Conservation (phyloP, 1,284 basidiomycete genomes). For the Pseudozyma sp. region DNA sequence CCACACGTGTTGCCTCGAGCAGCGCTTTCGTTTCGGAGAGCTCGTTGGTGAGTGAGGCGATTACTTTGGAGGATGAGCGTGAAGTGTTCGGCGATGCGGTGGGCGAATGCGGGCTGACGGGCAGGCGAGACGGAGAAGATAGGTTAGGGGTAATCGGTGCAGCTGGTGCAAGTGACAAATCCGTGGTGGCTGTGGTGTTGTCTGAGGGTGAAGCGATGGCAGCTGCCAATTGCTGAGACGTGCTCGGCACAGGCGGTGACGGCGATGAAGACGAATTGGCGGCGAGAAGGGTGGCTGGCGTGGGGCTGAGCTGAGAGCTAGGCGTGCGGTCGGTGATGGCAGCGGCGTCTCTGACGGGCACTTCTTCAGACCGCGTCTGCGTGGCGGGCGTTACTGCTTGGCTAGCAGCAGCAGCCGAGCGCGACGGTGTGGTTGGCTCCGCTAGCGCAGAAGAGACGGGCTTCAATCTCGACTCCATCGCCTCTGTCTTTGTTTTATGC, state of each 20-base stretch:
- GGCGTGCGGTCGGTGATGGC: neutral
- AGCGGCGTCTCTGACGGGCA: neutral
- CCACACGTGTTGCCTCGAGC: conserved; percentile 82
- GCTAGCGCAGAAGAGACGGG: neutral
- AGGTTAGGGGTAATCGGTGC: conserved; percentile 1
- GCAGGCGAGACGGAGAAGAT: neutral
- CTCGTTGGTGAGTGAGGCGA: conserved; percentile 50
- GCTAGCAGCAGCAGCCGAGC: neutral
- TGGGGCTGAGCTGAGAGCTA: neutral
- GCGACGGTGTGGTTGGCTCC: conserved; percentile 8
- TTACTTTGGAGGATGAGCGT: conserved; percentile 38
- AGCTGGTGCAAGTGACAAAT: conserved; percentile 2
- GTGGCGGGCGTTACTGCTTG: conserved; percentile 1
- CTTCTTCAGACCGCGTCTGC: neutral
- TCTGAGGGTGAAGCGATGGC: conserved; percentile 19
- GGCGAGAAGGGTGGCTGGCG: neutral
- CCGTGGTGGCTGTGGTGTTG: neutral
- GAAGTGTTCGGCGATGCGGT: neutral
- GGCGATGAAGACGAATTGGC: neutral
- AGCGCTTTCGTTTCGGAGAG: conserved; percentile 59
- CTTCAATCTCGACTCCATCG: neutral
- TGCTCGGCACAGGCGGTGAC: neutral
- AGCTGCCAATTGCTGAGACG: conserved; percentile 9
- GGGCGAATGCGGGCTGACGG: neutral
- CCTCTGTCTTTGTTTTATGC: neutral